A percentile compares a stretch with the other conserved stretches of the same genome.
Evolutionary conservation across 2,329 filamentous ascomycete genomes (phyloP).

Genomic region (Penicillium sp.): DNA sequence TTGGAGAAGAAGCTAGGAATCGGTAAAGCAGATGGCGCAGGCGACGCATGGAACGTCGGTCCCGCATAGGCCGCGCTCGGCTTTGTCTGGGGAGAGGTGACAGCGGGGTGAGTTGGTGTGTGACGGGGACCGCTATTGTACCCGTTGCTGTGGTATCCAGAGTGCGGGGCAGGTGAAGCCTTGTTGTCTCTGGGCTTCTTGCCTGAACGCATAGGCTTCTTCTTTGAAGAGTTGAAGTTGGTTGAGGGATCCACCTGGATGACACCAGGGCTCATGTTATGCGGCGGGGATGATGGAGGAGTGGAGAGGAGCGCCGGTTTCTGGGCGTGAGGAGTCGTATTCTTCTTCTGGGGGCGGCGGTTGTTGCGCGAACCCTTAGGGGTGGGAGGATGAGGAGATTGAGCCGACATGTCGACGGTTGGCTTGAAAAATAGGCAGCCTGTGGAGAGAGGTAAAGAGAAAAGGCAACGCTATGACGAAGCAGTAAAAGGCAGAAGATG

Average conservation of each 20-base stretch:
- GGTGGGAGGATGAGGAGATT: constrained; percentile 37
- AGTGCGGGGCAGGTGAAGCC: constrained; percentile 26
- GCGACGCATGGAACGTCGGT: constrained; percentile 91
- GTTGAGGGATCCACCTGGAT: constrained; percentile 31
- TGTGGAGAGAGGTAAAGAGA: constrained; percentile 28
- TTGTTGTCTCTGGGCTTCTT: constrained; percentile 37
- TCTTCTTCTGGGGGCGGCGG: constrained; percentile 38
- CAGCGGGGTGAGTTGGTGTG: constrained; percentile 33
- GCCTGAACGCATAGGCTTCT: constrained; percentile 35
- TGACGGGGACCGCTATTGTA: constrained; percentile 22
- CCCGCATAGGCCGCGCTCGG: constrained; percentile 67
- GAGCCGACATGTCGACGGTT: constrained; percentile 47
- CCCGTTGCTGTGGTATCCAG: constrained; percentile 23
- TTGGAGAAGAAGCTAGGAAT: constrained; percentile 86
- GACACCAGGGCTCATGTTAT: constrained; percentile 29
- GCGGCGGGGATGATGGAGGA: constrained; percentile 39
- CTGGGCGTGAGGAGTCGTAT: constrained; percentile 32
- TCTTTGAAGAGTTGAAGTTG: constrained; percentile 31
- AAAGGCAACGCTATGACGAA: constrained; percentile 22
- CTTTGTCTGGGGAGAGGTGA: constrained; percentile 46
- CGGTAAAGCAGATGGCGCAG: constrained; percentile 83
- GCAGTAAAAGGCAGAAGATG: constrained; percentile 18
- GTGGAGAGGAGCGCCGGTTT: constrained; percentile 32
- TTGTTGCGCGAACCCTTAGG: constrained; percentile 41
- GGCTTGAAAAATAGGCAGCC: constrained; percentile 54